Evolutionary conservation across 2,329 filamentous ascomycete genomes (phyloP), one percentile per base, ranked within the genome.

Genomic region (Truncatella angustata): DNA sequence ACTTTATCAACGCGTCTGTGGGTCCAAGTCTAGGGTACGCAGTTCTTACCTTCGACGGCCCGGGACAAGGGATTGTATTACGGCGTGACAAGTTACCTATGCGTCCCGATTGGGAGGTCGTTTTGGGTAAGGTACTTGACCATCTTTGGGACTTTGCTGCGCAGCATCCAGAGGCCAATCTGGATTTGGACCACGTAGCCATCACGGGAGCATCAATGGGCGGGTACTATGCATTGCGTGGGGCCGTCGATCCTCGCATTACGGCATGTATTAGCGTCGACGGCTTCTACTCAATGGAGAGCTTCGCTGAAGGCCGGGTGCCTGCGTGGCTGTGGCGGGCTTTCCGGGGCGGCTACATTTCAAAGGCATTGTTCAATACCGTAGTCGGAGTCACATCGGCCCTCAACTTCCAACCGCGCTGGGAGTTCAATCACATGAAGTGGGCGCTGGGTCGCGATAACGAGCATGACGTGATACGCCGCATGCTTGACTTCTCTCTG

Each of bases 161-260:
- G 1, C 14, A 46, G 11, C 39, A 60, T 5, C 57, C 62, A 0
- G 59, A 67, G 0, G 46, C 60, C 0, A 54, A 68, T 1, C 62
- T 77, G 0, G 74, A 78, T 48, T 36, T 69, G 0, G 56, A 62
- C 1, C 58, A 61, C 7, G 60, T 78, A 14, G 70, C 69, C 0
- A 50, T 76, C 16, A 49, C 59, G 1, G 74, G 75, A 0, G 64
- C 67, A 0, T 70, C 70, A 2, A 63, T 77, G 56, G 75, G 77
- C 2, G 77, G 70, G 1, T 79, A 78, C 55, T 72, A 70, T 44
- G 72, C 75, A 1, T 64, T 79, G 5, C 70, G 77, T 0, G 71
- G 60, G 1, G 72, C 70, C 0, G 57, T 60, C 0, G 74, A 78
- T 57, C 52, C 65, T 0, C 69, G 76, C 1, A 62, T 78, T 64